Evolutionary conservation across 2,329 filamentous ascomycete species (phyloP).

Genomic region (Magnaporthales sp.): DNA sequence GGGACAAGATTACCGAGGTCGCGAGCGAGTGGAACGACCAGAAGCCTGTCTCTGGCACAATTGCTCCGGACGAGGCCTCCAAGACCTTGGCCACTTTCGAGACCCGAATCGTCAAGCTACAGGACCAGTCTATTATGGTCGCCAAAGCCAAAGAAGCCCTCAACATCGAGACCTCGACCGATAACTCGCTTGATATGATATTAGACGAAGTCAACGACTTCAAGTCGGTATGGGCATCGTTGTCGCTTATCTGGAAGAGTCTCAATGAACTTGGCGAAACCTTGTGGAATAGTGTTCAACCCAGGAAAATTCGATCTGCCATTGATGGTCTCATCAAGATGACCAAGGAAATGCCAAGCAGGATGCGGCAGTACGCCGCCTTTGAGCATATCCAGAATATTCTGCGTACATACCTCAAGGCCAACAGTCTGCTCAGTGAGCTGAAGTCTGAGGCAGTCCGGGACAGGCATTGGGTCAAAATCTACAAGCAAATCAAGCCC

Average conservation of each 20-base stretch:
- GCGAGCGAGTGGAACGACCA: constrained; percentile 88
- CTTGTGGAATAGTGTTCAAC: constrained; percentile 92
- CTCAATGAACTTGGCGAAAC: constrained; percentile 88
- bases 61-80: constrained; percentile 82
- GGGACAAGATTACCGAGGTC: constrained; percentile 79
- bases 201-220: constrained; percentile 97
- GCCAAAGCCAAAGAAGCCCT: constrained; percentile 95
- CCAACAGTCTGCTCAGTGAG: constrained; percentile 79
- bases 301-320: constrained; percentile 80
- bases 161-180: constrained; percentile 71
- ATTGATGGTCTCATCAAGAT: constrained; percentile 93
- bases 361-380: constrained; percentile 98
- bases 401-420: constrained; percentile 79
- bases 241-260: constrained; percentile 95
- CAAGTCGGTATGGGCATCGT: constrained; percentile 93
- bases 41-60: constrained; percentile 92
- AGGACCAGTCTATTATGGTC: constrained; percentile 86
- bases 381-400: constrained; percentile 97
- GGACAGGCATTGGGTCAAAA: constrained; percentile 94
- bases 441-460: constrained; percentile 94
- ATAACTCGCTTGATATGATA: constrained; percentile 75
- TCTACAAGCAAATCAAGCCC: constrained; percentile 91
- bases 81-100: constrained; percentile 77
- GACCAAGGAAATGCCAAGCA: constrained; percentile 97
- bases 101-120: constrained; percentile 71